Evolutionary conservation across 139 green algal genomes (phyloP).

Genomic region (Deuterostichococcus epilithicus): DNA sequence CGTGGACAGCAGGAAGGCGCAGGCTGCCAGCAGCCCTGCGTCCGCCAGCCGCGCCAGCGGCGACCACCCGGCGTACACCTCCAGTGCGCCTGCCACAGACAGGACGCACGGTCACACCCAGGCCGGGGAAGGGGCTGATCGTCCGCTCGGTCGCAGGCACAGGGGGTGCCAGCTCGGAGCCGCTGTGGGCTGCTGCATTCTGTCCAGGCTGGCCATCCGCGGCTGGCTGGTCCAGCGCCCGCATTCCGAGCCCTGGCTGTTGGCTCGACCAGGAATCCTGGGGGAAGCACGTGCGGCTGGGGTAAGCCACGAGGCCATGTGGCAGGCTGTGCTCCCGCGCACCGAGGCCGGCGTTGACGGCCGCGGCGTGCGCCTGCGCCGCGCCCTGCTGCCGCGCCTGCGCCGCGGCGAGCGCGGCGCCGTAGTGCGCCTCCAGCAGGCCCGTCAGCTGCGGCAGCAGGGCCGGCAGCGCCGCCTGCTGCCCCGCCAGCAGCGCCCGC

Average conservation of each 20-base stretch:
- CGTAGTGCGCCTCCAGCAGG: slow-evolving; percentile 31
- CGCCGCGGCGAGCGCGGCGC: slow-evolving; percentile 12
- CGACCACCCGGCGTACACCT: slow-evolving; percentile 61
- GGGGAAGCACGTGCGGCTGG: too few species aligned
- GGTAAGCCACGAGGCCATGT: too few species aligned
- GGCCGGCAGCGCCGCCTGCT: slow-evolving; percentile 39
- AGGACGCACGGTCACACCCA: too few species aligned
- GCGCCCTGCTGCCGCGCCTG: slow-evolving; percentile 15
- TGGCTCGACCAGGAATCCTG: too few species aligned
- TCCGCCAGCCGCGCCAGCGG: slow-evolving; percentile 49
- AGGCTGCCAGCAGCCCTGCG: slow-evolving; percentile 52
- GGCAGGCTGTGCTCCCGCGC: too few species aligned
- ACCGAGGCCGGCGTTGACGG: slow-evolving; percentile 52
- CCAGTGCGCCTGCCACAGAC: slow-evolving; percentile 11
- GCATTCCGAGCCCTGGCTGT: too few species aligned
- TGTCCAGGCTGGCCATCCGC: too few species aligned
- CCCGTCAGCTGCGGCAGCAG: slow-evolving; percentile 64
- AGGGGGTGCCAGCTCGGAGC: too few species aligned
- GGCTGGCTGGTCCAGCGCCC: too few species aligned
- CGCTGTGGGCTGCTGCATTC: too few species aligned
- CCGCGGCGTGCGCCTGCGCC: slow-evolving; percentile 34
- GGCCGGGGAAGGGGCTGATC: too few species aligned
- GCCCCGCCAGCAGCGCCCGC: slow-evolving; percentile 50
- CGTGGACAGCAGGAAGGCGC: slow-evolving; percentile 51
- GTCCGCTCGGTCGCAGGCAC: too few species aligned